Conservation (phyloP, 2,329 filamentous ascomycete species). For the Arthrobotrys conoides region DNA sequence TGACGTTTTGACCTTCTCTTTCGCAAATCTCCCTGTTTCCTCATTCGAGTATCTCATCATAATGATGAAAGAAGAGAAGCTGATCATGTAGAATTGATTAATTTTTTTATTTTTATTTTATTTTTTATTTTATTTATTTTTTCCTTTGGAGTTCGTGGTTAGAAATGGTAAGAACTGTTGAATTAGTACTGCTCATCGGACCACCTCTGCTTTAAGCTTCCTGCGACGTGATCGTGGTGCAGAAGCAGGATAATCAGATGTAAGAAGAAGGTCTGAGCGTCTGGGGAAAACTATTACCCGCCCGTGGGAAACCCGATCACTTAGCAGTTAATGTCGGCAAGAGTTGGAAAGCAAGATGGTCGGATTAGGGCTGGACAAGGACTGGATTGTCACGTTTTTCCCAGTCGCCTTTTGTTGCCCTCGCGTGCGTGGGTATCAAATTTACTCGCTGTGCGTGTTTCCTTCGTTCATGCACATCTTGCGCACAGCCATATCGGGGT, state of each 20-base stretch:
- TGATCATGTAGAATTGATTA: conserved; percentile 15
- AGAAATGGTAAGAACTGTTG: background rate
- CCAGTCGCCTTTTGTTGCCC: conserved; percentile 41
- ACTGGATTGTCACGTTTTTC: conserved; percentile 57
- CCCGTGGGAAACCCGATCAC: conserved; percentile 38
- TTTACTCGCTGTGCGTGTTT: conserved; percentile 3
- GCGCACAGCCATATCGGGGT: conserved; percentile 59
- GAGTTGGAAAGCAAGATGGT: conserved; percentile 6
- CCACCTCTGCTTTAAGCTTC: conserved; percentile 25
- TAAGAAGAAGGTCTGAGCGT: conserved; percentile 51
- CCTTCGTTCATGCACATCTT: conserved; percentile 56
- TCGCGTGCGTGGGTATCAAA: conserved; percentile 3
- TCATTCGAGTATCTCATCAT: conserved; percentile 31
- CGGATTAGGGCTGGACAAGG: conserved; percentile 41
- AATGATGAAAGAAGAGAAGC: background rate
- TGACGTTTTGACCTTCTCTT: conserved; percentile 60
- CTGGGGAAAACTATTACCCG: conserved; percentile 58
- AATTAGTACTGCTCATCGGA: conserved; percentile 17
- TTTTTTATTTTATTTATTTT: background rate
- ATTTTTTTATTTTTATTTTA: background rate
- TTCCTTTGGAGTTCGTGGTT: background rate
- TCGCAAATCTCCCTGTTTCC: conserved; percentile 31
- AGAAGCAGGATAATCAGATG: conserved; percentile 32
- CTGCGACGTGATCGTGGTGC: conserved; percentile 31
- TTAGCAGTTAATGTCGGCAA: conserved; percentile 21